A percentile compares a stretch with the other conserved stretches of the same genome.
phyloP scores from a whole-genome alignment of 345 rosid species.

The Camelina laxa region DNA sequence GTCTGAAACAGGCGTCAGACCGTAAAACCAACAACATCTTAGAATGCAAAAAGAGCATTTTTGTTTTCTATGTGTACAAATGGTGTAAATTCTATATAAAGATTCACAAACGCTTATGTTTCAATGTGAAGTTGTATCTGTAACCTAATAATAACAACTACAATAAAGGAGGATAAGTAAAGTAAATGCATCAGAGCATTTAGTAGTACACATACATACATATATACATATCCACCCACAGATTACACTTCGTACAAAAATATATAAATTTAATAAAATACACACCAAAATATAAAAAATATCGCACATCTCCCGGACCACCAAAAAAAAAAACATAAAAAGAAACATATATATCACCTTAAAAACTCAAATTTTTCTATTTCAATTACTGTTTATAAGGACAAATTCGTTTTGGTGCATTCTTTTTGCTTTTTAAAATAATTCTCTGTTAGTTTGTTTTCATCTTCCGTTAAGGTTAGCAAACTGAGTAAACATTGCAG shows the following conservation, averaged over 20 bases:
- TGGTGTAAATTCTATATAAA: background rate
- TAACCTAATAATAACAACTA: slow-evolving; percentile 28
- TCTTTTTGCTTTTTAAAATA: background rate
- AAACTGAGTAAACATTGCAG: slow-evolving; percentile 71
- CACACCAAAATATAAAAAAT: slow-evolving; percentile 33
- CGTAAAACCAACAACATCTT: slow-evolving; percentile 4
- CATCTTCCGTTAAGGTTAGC: slow-evolving; percentile 68
- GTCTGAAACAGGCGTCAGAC: slow-evolving; percentile 26
- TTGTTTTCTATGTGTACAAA: background rate
- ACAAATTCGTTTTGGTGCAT: slow-evolving; percentile 28
- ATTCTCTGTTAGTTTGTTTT: slow-evolving; percentile 26
- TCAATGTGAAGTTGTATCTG: slow-evolving; percentile 31
- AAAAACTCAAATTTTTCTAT: slow-evolving; percentile 20
- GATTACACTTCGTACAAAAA: slow-evolving; percentile 30
- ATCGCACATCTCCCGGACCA: slow-evolving; percentile 20
- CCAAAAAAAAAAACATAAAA: slow-evolving; percentile 11
- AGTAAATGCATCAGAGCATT: slow-evolving; percentile 41
- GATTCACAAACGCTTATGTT: slow-evolving; percentile 10
- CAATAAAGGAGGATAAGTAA: slow-evolving; percentile 34
- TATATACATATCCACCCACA: slow-evolving; percentile 39
- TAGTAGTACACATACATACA: slow-evolving; percentile 31
- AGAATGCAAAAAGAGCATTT: background rate
- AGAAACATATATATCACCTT: slow-evolving; percentile 33
- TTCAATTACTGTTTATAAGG: slow-evolving; percentile 13
- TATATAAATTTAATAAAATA: slow-evolving; percentile 24